Base-by-base conservation (phyloP, 75 land plant genomes). In the Gnetum montanum region DNA sequence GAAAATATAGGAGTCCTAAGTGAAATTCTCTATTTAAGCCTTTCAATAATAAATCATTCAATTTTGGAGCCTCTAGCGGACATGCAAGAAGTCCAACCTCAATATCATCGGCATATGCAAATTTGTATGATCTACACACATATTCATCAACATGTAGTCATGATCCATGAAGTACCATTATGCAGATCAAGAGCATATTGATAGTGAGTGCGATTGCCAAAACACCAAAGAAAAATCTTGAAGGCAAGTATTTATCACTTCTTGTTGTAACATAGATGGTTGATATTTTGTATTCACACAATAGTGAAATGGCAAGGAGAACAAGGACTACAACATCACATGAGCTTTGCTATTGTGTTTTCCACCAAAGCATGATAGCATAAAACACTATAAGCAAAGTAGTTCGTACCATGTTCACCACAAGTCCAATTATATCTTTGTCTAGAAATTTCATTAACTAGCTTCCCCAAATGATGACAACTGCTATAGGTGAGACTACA, bases 181-280 rank as follows among this genome's bases (percentile, higher is more conserved):
- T 81, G 62, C 99, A 95, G 31, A 95, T 95, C 47, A 95, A 95
- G 29, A 95, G 99, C 99, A 95, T 90, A 59, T 95, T 95, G 62
- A 90, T 81, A 24, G 97, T 96, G 38, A 90, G 65, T 12, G 97
- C 88, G 59, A 90, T 79, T 23, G 88, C 98, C n/a, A 96, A 90
- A 33, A 95, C 83, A 67, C 96, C 99, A 35, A 35, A 35, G 37
- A 10, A 35, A 10, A 35, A 35, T 35, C 8, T 10, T 6, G 37
- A 35, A 6, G 37, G 8, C 5, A 6, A 35, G 37, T 35, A 35
- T 10, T 6, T 10, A 35, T 35, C 10, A 5, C 10, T 35, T 35
- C 10, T 35, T 10, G 10, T 35, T 35, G 37, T 35, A 6, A 35
- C 37, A 35, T 35, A 35, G 10, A 35, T 6, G 10, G 37, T 10